These are phyloP conservation scores for Linnemannia elongata DNA, from an alignment of 192 early-diverging fungal genomes.

Conservation along the genomic window DNA sequence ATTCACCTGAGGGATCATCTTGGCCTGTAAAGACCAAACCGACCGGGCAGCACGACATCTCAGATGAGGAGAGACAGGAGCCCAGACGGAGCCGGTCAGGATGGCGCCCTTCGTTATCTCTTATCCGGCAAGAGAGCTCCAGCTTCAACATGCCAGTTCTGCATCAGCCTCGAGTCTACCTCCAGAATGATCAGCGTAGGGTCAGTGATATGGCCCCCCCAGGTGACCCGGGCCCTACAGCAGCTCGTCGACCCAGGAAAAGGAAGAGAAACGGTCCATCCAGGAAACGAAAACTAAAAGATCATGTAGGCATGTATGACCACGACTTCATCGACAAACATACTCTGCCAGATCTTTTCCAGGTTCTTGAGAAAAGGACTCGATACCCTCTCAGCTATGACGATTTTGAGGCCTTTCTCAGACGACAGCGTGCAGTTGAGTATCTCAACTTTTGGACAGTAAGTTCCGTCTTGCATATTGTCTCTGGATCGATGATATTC, in stretches of 20 bases:
- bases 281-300: neutral
- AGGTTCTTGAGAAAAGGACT: constrained; percentile 46
- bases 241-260: neutral
- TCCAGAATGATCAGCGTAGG: constrained; percentile 40
- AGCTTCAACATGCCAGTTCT: constrained; percentile 5
- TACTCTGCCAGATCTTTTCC: constrained; percentile 16
- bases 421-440: constrained; percentile 37
- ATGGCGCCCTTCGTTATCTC: constrained; percentile 46
- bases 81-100: constrained; percentile 13
- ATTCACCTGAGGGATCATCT: constrained; percentile 1
- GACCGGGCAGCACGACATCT: constrained; percentile 9
- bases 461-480: constrained; percentile 2
- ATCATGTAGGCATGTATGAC: neutral
- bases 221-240: neutral
- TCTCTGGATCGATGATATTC: neutral
- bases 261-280: neutral
- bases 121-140: constrained; percentile 45
- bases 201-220: constrained; percentile 7
- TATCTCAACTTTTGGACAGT: constrained; percentile 57
- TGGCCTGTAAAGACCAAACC: neutral
- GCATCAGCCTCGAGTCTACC: constrained; percentile 20
- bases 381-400: constrained; percentile 45
- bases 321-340: neutral
- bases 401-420: constrained; percentile 52
- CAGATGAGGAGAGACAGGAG: constrained; percentile 32